These are phyloP conservation scores for Talaromyces wortmannii DNA, from an alignment of 495 filamentous ascomycete genomes.

Conservation along the genomic window DNA sequence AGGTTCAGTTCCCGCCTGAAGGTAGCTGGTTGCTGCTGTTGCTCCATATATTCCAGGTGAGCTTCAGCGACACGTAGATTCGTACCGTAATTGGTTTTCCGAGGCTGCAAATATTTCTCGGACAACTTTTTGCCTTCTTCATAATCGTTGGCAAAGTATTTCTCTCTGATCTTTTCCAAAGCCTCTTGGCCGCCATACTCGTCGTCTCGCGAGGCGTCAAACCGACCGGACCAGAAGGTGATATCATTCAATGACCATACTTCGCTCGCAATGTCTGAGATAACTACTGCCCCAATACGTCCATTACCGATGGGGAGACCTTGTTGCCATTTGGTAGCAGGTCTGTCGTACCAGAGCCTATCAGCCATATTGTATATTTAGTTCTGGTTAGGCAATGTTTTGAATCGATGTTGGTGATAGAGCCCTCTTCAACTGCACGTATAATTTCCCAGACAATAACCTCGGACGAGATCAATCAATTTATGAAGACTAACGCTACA, in stretches of 20 bases:
- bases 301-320: slow-evolving; percentile 36
- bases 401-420: background rate
- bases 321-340: background rate
- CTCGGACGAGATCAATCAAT: too few relatives aligned
- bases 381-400: too few relatives aligned
- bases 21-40: background rate
- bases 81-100: slow-evolving; percentile 26
- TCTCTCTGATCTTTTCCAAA: slow-evolving; percentile 14
- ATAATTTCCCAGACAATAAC: too few relatives aligned
- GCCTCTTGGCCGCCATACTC: slow-evolving; percentile 16
- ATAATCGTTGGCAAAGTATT: background rate
- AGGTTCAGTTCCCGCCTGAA: background rate
- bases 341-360: background rate
- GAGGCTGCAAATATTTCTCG: slow-evolving; percentile 14
- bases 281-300: slow-evolving; percentile 28
- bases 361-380: background rate
- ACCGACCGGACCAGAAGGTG: slow-evolving; percentile 35
- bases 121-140: background rate
- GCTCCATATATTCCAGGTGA: slow-evolving; percentile 27
- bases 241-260: slow-evolving; percentile 36
- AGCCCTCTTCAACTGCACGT: too few relatives aligned
- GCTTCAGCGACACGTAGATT: slow-evolving; percentile 16
- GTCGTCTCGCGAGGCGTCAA: slow-evolving; percentile 18
- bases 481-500: too few relatives aligned
- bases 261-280: slow-evolving; percentile 31